phyloP scores from a whole-genome alignment of 495 filamentous ascomycete genomes.

The Aspergillus haitiensis region DNA sequence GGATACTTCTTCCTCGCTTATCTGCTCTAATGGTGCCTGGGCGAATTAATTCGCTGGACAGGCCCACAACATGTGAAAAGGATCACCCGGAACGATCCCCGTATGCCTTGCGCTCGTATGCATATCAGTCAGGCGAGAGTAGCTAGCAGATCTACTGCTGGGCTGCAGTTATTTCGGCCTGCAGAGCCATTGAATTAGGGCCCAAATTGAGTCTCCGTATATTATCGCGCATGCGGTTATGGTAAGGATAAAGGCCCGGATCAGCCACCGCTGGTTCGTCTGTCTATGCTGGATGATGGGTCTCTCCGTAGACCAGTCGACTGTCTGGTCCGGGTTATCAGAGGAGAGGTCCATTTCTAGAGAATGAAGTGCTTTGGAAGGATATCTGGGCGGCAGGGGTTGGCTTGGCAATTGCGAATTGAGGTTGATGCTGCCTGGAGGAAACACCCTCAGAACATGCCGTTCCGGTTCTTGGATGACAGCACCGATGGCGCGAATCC shows the following conservation, averaged over 20 bases:
- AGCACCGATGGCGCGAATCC: not conserved
- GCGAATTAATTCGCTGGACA: too few relatives aligned
- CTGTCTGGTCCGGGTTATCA: not conserved
- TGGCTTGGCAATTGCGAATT: not conserved
- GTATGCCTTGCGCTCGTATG: too few relatives aligned
- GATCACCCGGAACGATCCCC: too few relatives aligned
- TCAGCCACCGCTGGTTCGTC: not conserved
- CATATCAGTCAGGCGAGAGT: too few relatives aligned
- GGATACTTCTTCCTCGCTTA: too few relatives aligned
- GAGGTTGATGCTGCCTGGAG: not conserved
- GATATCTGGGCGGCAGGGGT: not conserved
- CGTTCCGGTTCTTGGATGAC: not conserved
- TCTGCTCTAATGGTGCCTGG: too few relatives aligned
- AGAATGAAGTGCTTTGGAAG: not conserved
- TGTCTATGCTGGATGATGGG: not conserved
- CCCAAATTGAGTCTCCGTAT: not conserved
- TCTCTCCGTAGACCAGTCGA: not conserved
- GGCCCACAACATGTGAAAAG: too few relatives aligned
- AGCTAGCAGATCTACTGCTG: too few relatives aligned
- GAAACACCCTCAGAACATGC: not conserved
- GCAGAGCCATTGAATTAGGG: not conserved
- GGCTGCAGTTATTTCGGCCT: not conserved
- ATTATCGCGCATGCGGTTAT: not conserved
- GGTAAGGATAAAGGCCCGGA: not conserved
- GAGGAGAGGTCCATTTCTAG: not conserved